Percentiles rank a stretch among this genome's conserved stretches.
Conservation (phyloP, 2,329 filamentous ascomycete genomes). For the Sarocladium kiliense region DNA sequence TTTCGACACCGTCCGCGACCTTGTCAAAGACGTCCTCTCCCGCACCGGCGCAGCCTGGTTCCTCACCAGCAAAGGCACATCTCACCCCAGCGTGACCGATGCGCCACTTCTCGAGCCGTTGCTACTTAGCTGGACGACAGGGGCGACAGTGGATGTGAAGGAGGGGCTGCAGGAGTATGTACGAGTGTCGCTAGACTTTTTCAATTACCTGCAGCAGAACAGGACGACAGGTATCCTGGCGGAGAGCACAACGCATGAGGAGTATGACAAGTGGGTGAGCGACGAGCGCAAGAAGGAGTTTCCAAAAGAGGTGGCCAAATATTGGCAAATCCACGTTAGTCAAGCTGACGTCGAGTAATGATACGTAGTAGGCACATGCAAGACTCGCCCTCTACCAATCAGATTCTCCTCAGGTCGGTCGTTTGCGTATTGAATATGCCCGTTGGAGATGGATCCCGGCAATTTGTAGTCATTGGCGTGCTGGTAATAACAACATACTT, state of each 20-base stretch:
- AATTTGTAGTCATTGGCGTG: too few relatives aligned
- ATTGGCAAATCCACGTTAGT: slow-evolving; percentile 40
- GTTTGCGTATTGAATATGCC: too few relatives aligned
- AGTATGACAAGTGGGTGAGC: slow-evolving; percentile 36
- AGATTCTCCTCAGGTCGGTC: too few relatives aligned
- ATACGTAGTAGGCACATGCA: neutral
- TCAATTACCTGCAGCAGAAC: slow-evolving; percentile 36
- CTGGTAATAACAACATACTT: too few relatives aligned
- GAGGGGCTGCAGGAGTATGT: slow-evolving; percentile 58
- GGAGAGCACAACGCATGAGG: slow-evolving; percentile 40
- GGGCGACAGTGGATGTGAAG: slow-evolving; percentile 50
- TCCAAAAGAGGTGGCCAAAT: slow-evolving; percentile 25
- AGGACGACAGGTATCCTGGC: slow-evolving; percentile 35
- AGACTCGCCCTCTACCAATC: too few relatives aligned
- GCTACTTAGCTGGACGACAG: slow-evolving; percentile 56
- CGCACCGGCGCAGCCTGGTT: slow-evolving; percentile 46
- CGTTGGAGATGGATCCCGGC: too few relatives aligned
- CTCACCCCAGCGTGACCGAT: slow-evolving; percentile 62
- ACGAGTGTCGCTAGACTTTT: slow-evolving; percentile 50
- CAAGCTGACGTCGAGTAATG: slow-evolving; percentile 13
- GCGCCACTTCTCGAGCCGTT: slow-evolving; percentile 59
- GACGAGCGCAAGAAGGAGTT: slow-evolving; percentile 24
- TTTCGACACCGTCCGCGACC: slow-evolving; percentile 55
- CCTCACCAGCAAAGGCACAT: slow-evolving; percentile 46
- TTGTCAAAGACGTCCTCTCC: slow-evolving; percentile 42